Evolutionary conservation across 345 rosid species (phyloP).

Genomic region (Populus euphratica): DNA sequence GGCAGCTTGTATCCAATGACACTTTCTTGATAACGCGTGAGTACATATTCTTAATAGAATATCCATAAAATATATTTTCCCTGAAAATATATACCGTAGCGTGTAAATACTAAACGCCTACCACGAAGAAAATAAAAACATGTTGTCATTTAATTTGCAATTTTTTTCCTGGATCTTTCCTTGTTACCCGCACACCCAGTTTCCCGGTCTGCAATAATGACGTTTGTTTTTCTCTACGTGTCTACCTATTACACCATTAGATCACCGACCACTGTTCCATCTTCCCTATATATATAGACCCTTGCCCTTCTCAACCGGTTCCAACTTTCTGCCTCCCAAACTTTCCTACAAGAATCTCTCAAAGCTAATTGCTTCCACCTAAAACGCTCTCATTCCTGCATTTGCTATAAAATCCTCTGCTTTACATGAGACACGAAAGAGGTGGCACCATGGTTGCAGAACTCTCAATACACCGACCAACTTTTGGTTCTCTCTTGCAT

Average conservation of each 20-base stretch:
- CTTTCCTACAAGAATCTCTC: neutral
- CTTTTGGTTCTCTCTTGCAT: conserved; percentile 54
- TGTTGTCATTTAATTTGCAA: neutral
- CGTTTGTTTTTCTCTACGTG: conserved; percentile 38
- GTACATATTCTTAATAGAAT: neutral
- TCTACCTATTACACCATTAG: conserved; percentile 14
- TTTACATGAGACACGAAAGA: conserved; percentile 27
- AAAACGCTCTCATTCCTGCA: neutral
- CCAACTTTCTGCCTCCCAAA: neutral
- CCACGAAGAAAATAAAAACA: neutral
- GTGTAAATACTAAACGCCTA: conserved; percentile 15
- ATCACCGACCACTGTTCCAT: conserved; percentile 7
- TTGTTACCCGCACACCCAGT: conserved; percentile 27
- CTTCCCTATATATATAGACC: conserved; percentile 10
- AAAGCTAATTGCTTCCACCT: neutral
- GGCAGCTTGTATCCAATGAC: neutral
- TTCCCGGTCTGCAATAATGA: conserved; percentile 19
- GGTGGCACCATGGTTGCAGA: conserved; percentile 17
- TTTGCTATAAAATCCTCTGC: neutral
- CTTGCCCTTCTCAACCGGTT: conserved; percentile 8
- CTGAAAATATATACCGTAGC: neutral
- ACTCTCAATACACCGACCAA: conserved; percentile 36
- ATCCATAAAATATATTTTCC: neutral
- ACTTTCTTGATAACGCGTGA: neutral
- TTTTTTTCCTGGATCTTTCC: neutral